Evolutionary conservation across 2,329 filamentous ascomycete genomes (phyloP), one percentile per base, ranked within the genome.

Genomic region (Claviceps sp.): DNA sequence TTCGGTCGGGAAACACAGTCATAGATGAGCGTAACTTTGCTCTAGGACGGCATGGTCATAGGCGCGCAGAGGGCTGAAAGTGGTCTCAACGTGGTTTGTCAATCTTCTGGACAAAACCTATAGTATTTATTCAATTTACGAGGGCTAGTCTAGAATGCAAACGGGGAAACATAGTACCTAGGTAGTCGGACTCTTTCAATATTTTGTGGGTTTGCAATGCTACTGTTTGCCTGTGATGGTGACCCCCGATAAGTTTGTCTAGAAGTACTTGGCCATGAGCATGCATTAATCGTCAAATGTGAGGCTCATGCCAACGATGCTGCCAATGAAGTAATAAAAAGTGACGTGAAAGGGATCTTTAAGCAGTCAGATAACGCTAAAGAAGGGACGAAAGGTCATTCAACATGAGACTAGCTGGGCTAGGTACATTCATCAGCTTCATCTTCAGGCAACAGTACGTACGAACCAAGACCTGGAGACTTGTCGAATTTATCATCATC

Each of bases 1-100:
- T 70, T 47, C 62, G 60, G 47, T 66, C 67, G 13, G 69, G 69
- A 1, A 63, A 68, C 54, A 71, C 69, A 13, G 67, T 65, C 11
- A 62, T 70, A 55, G 67, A 70, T 48, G 65, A 68, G 45, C 62
- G 67, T 36, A 69, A 63, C 55, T 68, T 68, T 57, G 54, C 54
- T n/a, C 52, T 60, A 42, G 53, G 36, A 24, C 51, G 40, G 50
- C 4, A 20, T 30, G 22, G 22, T 5, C 2, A 38, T 34, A 18
- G 36, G 26, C 20, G 22, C 47, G 30, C 22, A 30, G 40, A 8
- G 22, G 47, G 22, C 34, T 40, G 41, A 45, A 26, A n/a, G 42
- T 5, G 26, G 18, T 24, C 16, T 20, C 14, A 22, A 47, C 13
- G 42, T 18, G 34, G 5, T 22, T 38, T 36, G 38, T 48, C 43